Percentiles rank a stretch among this genome's conserved stretches.
Conservation (phyloP, 2,329 filamentous ascomycete species). For the Furcasterigmium sp. region DNA sequence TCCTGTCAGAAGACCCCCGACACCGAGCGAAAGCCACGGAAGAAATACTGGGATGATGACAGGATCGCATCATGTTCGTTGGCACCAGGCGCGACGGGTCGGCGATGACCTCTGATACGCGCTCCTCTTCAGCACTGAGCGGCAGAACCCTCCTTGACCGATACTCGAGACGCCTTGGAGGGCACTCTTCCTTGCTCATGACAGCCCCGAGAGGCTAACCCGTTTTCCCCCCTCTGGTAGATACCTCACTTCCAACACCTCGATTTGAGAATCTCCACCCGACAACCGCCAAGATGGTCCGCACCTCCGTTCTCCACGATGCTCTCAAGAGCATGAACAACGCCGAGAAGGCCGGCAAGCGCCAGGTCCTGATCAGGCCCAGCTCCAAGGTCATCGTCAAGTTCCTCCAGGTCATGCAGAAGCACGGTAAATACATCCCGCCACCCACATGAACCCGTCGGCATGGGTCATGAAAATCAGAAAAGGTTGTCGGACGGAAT, state of each 20-base stretch:
- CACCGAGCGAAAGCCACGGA: constrained; percentile 14
- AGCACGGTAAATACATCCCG: constrained; percentile 71
- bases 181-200: constrained; percentile 66
- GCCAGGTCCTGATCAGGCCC: constrained; percentile 96
- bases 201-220: constrained; percentile 57
- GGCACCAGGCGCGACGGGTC: no score
- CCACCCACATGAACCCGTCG: neutral
- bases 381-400: constrained; percentile 99
- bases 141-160: constrained; percentile 61
- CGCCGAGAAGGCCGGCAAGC: constrained; percentile 99
- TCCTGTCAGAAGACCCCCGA: no score
- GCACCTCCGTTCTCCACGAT: constrained; percentile 99
- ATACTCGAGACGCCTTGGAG: constrained; percentile 36
- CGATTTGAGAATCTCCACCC: constrained; percentile 75
- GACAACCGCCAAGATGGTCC: constrained; percentile 85
- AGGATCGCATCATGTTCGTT: no score
- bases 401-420: constrained; percentile 99
- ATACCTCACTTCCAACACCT: constrained; percentile 57
- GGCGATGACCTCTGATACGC: constrained; percentile 44
- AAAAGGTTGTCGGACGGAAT: constrained; percentile 4
- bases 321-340: constrained; percentile 99
- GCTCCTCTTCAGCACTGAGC: constrained; percentile 60
- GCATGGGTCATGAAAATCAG: no score
- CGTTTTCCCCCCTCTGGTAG: constrained; percentile 35
- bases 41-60: no score